Conservation (phyloP, 1,284 basidiomycete genomes). For the Pisolithus thermaeus region DNA sequence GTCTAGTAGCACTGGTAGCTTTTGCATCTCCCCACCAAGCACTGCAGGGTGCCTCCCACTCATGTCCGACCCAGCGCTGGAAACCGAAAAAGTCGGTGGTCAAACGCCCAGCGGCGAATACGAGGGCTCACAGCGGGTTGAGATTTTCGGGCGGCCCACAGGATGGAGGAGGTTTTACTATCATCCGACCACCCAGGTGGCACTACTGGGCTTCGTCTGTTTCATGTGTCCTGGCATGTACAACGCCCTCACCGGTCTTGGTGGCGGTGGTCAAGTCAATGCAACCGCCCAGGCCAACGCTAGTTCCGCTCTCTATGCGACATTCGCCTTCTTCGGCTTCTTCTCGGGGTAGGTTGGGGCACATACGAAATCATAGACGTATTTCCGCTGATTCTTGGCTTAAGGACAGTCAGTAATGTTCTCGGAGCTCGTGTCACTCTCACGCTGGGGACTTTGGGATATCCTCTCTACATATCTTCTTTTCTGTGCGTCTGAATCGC, state of each 20-base stretch:
- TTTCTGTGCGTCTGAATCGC: constrained; percentile 33
- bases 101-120: constrained; percentile 3
- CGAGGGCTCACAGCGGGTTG: constrained; percentile 9
- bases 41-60: background rate
- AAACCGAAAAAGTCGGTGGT: constrained; percentile 11
- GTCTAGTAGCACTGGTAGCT: too few species aligned
- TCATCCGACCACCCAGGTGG: constrained; percentile 29
- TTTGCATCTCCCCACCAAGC: too few species aligned
- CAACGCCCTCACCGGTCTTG: constrained; percentile 33
- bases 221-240: constrained; percentile 35
- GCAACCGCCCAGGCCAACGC: constrained; percentile 30
- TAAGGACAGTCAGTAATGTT: constrained; percentile 45
- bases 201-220: constrained; percentile 35
- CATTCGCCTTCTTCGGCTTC: constrained; percentile 42
- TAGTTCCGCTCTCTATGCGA: constrained; percentile 37
- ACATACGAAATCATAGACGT: background rate
- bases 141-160: constrained; percentile 23
- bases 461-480: constrained; percentile 51
- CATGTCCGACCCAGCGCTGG: constrained; percentile 16
- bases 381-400: background rate
- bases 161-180: constrained; percentile 31
- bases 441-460: constrained; percentile 46
- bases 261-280: constrained; percentile 35
- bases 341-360: constrained; percentile 35
- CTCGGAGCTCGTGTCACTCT: constrained; percentile 52